Evolutionary conservation across 768 basidiomycete species (phyloP).

Genomic region (Tricholoma matsutake): DNA sequence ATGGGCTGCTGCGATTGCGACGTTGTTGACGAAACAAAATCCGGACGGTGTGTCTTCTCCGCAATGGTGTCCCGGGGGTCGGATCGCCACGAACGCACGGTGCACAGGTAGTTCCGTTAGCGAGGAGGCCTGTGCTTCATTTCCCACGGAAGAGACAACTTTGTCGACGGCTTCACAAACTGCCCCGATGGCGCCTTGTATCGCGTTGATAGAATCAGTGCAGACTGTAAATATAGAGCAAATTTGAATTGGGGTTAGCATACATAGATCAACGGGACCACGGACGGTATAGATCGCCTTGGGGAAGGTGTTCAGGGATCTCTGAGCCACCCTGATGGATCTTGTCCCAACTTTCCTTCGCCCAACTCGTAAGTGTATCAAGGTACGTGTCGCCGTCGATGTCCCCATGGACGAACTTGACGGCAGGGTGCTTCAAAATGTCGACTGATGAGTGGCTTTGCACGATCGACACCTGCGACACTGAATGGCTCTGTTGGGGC

Average conservation of each 20-base stretch:
- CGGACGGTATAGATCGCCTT: conserved; percentile 80
- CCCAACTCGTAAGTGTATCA: conserved; percentile 59
- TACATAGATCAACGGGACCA: not conserved
- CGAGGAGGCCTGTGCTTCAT: not conserved
- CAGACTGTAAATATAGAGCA: conserved; percentile 51
- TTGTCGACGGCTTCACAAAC: conserved; percentile 87
- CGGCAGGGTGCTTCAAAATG: conserved; percentile 56
- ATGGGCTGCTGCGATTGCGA: conserved; percentile 86
- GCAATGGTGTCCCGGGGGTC: conserved; percentile 95
- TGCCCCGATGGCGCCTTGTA: conserved; percentile 78
- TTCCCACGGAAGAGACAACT: conserved; percentile 36
- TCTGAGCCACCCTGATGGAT: conserved; percentile 64
- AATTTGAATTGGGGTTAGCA: not conserved
- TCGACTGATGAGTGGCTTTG: conserved; percentile 54
- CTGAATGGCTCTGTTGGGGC: not conserved
- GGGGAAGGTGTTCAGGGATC: conserved; percentile 68
- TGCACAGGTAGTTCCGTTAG: conserved; percentile 16
- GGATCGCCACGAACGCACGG: conserved; percentile 76
- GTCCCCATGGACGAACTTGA: conserved; percentile 74
- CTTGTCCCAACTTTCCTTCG: conserved; percentile 55
- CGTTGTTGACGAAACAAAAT: conserved; percentile 96
- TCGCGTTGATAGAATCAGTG: conserved; percentile 68
- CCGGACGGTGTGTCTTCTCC: conserved; percentile 87
- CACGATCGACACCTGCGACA: conserved; percentile 40
- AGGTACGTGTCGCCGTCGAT: conserved; percentile 66